Evolutionary conservation across 1,284 basidiomycete species (phyloP), one percentile per base, ranked within the genome.

Genomic region (Leccinum glutinopallens): DNA sequence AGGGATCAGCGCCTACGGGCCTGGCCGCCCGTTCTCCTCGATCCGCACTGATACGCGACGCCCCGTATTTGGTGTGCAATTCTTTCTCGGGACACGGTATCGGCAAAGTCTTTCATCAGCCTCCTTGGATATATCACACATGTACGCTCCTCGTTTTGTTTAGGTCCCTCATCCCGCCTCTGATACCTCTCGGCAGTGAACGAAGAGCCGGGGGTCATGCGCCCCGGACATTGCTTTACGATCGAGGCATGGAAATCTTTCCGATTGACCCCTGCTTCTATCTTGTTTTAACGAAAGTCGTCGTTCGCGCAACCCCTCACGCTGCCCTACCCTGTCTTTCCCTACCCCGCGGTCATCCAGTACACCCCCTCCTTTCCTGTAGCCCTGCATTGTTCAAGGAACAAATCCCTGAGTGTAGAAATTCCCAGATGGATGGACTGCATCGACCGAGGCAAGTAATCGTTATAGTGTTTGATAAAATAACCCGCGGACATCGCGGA

Each of bases 11-110:
- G 88, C 83, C 1, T 97, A 96, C 73, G 88, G 87, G 0, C 94
- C 94, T 0, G 92, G 91, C 0, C 80, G 78, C 33, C 88, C 84
- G 1, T 94, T 93, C 75, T 86, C 80, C 63, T 83, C 78, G 55
- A 96, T 97, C 32, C 71, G 77, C 82, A 43, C 71, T 84, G 17
- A 70, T 87, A 3, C 79, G 73, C 75, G 35, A 73, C 59, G 73
- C 78, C 60, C 81, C 81, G 0, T 86, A 83, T 68, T 89, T 85
- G 2, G 84, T 96, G 29, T 95, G 92, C 46, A 79, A 83, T 9
- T 86, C 92, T 63, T 94, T 93, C 70, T 86, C 84, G 1, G 93
- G 94, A 0, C 96, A 97, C 76, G 95, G 96, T 0, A 97, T 98
- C 64, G 93, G 94, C 2, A 83, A 80, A 22, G 82, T 83, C 13